A percentile compares a stretch with the other conserved stretches of the same genome.
Conservation (phyloP, 306 rosid genomes). For the Castanospermum australe region DNA sequence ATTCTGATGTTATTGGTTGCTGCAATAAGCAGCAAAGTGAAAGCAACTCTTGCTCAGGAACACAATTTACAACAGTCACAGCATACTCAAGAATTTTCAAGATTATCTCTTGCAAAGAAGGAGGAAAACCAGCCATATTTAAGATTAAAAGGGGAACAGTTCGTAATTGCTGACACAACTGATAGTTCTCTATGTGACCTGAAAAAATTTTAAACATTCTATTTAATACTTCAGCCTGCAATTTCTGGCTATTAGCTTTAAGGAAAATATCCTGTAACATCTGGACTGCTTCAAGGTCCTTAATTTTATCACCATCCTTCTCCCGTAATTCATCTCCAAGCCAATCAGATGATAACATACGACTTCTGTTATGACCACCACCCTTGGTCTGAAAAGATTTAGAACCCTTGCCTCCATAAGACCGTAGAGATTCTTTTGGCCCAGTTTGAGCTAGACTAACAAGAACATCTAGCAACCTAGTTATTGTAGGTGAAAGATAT, state of each 20-base stretch:
- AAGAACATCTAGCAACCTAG: conserved; percentile 96
- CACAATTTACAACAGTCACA: conserved; percentile 96
- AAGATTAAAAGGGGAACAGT: conserved; percentile 95
- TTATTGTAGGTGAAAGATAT: conserved; percentile 69
- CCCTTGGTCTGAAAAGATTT: conserved; percentile 69
- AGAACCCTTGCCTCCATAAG: conserved; percentile 61
- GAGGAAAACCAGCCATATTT: conserved; percentile 91
- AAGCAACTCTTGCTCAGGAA: conserved; percentile 98
- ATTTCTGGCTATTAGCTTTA: conserved; percentile 73
- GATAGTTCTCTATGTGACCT: conserved; percentile 91
- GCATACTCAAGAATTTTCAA: conserved; percentile 99
- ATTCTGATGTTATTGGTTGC: conserved; percentile 87
- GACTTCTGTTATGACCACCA: conserved; percentile 68
- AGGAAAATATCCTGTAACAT: conserved; percentile 98
- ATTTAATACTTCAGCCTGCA: conserved; percentile 96
- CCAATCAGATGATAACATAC: conserved; percentile 69
- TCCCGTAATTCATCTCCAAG: conserved; percentile 88
- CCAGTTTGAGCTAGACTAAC: conserved; percentile 97
- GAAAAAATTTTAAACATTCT: conserved; percentile 96
- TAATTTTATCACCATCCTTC: conserved; percentile 81
- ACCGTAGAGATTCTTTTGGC: conserved; percentile 55
- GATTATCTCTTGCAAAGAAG: conserved; percentile 84
- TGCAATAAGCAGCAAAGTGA: conserved; percentile 98
- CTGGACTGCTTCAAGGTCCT: conserved; percentile 99
- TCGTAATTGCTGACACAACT: conserved; percentile 89